Evolutionary conservation across 257 asterid genomes (phyloP).

Genomic region (Solanum dulcamara): DNA sequence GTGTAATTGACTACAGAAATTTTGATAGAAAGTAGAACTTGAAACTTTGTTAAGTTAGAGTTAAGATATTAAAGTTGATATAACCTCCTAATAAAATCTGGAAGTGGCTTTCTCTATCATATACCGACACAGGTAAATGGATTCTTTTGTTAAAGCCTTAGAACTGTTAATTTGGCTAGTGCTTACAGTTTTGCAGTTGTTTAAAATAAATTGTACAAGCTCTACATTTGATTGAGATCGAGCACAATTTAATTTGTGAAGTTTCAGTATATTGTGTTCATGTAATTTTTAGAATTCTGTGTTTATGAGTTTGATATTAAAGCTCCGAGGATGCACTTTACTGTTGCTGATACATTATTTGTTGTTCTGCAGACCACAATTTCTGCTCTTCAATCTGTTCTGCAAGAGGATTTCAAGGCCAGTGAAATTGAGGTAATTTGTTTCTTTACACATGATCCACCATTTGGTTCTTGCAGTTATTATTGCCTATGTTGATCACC

Average conservation of each 20-base stretch:
- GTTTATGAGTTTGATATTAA: not conserved
- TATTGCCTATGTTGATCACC: not conserved
- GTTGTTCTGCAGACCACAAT: conserved; percentile 59
- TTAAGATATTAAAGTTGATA: not conserved
- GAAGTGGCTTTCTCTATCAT: not conserved
- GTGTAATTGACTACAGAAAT: not conserved
- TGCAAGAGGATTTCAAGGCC: conserved; percentile 97
- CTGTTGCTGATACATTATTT: not conserved
- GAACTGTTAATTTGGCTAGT: not conserved
- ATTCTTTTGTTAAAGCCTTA: not conserved
- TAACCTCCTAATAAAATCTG: not conserved
- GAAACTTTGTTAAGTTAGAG: not conserved
- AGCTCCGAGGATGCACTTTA: not conserved
- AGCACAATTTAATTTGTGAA: not conserved
- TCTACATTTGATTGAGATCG: not conserved
- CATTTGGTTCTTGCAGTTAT: not conserved
- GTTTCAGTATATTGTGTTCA: not conserved
- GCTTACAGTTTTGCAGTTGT: not conserved
- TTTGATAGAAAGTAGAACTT: not conserved
- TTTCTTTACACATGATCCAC: not conserved
- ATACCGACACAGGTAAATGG: not conserved
- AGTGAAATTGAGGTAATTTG: conserved; percentile 85
- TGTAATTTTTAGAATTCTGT: not conserved
- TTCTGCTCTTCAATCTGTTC: conserved; percentile 92
- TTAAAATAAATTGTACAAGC: not conserved